Conservation (phyloP, 306 rosid genomes). For the Medicago lupulina region DNA sequence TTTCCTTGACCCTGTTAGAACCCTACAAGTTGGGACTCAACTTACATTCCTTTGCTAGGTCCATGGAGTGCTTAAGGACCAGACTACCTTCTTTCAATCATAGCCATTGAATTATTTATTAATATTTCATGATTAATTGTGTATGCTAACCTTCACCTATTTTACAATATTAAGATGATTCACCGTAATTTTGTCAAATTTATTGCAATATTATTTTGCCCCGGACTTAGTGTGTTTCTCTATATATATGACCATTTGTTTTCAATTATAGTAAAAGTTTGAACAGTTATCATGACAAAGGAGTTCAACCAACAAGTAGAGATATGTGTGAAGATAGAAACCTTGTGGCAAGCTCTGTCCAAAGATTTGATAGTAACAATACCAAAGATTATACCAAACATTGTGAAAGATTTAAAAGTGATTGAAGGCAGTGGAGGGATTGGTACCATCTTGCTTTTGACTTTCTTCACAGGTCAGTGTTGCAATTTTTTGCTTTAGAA, state of each 20-base stretch:
- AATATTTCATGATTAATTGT: too few species aligned
- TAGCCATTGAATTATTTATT: too few species aligned
- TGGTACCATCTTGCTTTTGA: conserved; percentile 60
- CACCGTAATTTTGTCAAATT: too few species aligned
- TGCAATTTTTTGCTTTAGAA: not conserved
- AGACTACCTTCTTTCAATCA: too few species aligned
- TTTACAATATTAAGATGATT: too few species aligned
- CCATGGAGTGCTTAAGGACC: too few species aligned
- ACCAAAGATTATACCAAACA: conserved; percentile 50
- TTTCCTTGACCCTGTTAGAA: too few species aligned
- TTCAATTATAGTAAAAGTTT: not conserved
- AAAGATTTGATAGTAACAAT: conserved; percentile 44
- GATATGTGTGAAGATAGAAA: conserved; percentile 46
- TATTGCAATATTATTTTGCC: too few species aligned
- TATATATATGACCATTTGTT: not conserved
- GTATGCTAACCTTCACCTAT: too few species aligned
- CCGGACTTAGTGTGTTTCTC: not conserved
- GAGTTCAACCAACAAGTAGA: conserved; percentile 49
- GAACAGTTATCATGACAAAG: conserved; percentile 46
- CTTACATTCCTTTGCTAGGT: too few species aligned
- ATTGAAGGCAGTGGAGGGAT: conserved; percentile 65
- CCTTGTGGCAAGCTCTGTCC: conserved; percentile 59
- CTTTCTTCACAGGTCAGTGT: conserved; percentile 49
- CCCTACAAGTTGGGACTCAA: too few species aligned
- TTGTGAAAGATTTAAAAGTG: conserved; percentile 51